A percentile compares a stretch with the other conserved stretches of the same genome.
Evolutionary conservation across 345 rosid species (phyloP).

Genomic region (Microthlaspi erraticum): DNA sequence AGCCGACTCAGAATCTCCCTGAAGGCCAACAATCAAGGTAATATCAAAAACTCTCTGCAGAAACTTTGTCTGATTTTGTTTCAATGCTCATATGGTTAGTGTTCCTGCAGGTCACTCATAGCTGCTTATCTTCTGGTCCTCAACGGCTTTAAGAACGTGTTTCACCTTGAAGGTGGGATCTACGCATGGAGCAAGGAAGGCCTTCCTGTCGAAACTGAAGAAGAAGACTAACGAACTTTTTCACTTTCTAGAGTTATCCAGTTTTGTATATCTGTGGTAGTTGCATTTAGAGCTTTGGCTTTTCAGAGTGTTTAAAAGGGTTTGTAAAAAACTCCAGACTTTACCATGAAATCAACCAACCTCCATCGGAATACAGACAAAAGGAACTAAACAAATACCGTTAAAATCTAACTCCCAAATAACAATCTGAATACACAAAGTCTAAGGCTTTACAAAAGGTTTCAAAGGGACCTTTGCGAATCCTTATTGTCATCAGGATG

Average conservation of each 20-base stretch:
- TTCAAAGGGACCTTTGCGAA: slow-evolving; percentile 1
- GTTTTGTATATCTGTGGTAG: slow-evolving; percentile 45
- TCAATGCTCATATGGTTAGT: slow-evolving; percentile 15
- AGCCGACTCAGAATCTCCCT: slow-evolving; percentile 86
- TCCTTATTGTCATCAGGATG: slow-evolving; percentile 37
- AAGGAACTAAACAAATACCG: slow-evolving; percentile 9
- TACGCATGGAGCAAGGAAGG: slow-evolving; percentile 85
- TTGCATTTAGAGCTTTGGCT: slow-evolving; percentile 33
- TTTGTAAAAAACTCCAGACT: slow-evolving; percentile 32
- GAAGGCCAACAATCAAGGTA: slow-evolving; percentile 97
- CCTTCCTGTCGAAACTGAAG: slow-evolving; percentile 67
- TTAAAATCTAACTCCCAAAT: neutral
- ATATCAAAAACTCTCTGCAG: neutral
- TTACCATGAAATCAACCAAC: slow-evolving; percentile 15
- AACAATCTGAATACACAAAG: slow-evolving; percentile 32
- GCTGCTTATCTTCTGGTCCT: slow-evolving; percentile 94
- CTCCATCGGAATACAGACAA: slow-evolving; percentile 13
- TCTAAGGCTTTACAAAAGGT: slow-evolving; percentile 41
- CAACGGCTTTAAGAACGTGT: slow-evolving; percentile 82
- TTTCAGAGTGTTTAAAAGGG: slow-evolving; percentile 17
- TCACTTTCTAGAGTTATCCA: slow-evolving; percentile 27
- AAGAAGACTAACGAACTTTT: slow-evolving; percentile 44
- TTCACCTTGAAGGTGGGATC: slow-evolving; percentile 93
- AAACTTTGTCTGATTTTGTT: slow-evolving; percentile 24
- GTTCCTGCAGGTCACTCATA: slow-evolving; percentile 75